Conservation (phyloP, 2,329 filamentous ascomycete species). For the Clarireedia sp. region DNA sequence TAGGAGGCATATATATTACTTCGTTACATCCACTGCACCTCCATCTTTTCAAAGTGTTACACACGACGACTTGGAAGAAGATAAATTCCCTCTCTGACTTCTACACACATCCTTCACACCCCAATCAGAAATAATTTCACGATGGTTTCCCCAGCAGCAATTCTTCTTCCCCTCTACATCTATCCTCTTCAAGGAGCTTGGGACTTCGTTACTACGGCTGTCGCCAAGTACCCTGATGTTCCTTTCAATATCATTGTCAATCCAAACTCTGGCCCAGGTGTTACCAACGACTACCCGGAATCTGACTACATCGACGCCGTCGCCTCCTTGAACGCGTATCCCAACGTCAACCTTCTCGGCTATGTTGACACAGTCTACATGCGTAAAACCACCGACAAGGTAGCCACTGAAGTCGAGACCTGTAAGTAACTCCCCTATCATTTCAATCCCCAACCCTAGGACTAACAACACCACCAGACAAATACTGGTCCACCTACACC, state of each 20-base stretch:
- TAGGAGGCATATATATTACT: too few species aligned
- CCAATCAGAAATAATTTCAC: background rate
- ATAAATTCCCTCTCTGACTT: background rate
- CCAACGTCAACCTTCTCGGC: slow-evolving; percentile 6
- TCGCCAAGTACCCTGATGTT: background rate
- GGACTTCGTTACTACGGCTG: background rate
- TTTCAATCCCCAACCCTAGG: too few species aligned
- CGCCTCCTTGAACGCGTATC: background rate
- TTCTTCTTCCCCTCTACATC: slow-evolving; percentile 8
- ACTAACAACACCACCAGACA: background rate
- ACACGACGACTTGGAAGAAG: too few species aligned
- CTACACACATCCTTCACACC: background rate
- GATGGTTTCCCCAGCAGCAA: slow-evolving; percentile 3
- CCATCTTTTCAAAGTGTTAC: too few species aligned
- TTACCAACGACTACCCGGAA: background rate
- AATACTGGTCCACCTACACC: slow-evolving; percentile 8
- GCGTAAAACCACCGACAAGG: background rate
- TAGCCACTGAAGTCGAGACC: background rate
- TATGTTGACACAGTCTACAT: slow-evolving; percentile 4
- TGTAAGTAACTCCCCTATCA: background rate
- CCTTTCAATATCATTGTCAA: slow-evolving; percentile 8
- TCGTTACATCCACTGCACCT: too few species aligned
- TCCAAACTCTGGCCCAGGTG: background rate
- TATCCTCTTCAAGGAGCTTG: slow-evolving; percentile 1
- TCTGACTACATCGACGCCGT: background rate